Evolutionary conservation across 257 asterid species (phyloP), one percentile per base, ranked within the genome.

Genomic region (Primulina eburnea): DNA sequence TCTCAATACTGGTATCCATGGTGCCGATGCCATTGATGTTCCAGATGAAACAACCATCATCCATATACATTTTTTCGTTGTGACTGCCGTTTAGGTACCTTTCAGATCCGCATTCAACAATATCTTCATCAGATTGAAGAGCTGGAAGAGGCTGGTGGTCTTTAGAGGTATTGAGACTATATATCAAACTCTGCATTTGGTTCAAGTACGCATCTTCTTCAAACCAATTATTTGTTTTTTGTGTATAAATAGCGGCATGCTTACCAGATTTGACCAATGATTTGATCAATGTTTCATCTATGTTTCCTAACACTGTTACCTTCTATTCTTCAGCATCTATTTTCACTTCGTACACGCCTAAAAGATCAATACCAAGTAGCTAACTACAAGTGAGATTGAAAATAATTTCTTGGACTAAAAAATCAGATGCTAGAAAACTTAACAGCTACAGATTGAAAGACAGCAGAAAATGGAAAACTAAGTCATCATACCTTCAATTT

Each of bases 281-380:
- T 68, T 21, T 70, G 62, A 83, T 78, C 70, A 83, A 38, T 77
- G 74, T 72, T 67, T 73, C 74, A 61, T 83, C 87, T 65, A 83
- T 76, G 40, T 47, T 73, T 55, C 87, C 92, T 33, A 76, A 59
- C 59, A 74, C 77, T 26, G 56, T 64, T 8, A 74, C 81, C 73
- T 60, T 60, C 17, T 76, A 70, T 18, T 78, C 81, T 66, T 82
- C 84, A 20, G 71, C 62, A 58, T 82, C 77, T 70, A 82, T 73
- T 70, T 4, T 73, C 81, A 90, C 97, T 62, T 82, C 74, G 56
- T 82, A 89, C 55, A 86, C 91, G 52, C 88, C 91, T 86, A 64
- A 10, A 62, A 1, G 37, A 40, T n/a, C 40, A 57, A 37, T 20
- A 33, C 50, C 40, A 64, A 6, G 30, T 60, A 63, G 62, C 11